These are phyloP conservation scores for Galerina marginata DNA, from an alignment of 768 basidiomycete species.

Conservation along the genomic window DNA sequence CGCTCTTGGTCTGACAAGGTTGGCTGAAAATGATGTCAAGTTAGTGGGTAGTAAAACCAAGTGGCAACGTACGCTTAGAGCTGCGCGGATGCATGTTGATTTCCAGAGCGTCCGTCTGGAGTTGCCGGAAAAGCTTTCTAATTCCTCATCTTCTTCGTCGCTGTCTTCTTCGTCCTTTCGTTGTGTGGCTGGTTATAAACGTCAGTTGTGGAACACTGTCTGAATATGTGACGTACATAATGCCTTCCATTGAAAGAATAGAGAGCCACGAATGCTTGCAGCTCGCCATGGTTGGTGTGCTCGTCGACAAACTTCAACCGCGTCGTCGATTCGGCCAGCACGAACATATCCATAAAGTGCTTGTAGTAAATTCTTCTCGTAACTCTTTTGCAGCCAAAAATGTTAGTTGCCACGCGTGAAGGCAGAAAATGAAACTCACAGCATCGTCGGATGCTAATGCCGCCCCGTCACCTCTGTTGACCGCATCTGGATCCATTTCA, in stretches of 20 bases:
- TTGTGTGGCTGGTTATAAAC: constrained; percentile 33
- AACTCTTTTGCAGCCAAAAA: constrained; percentile 53
- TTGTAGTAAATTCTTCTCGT: constrained; percentile 79
- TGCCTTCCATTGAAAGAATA: constrained; percentile 76
- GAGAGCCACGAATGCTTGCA: constrained; percentile 84
- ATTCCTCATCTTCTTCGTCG: constrained; percentile 49
- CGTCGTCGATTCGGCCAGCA: constrained; percentile 84
- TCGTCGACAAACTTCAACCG: constrained; percentile 78
- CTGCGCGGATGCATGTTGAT: constrained; percentile 77
- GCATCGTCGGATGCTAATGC: constrained; percentile 78
- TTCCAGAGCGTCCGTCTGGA: constrained; percentile 86
- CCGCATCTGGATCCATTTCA: constrained; percentile 84
- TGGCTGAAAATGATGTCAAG: constrained; percentile 38
- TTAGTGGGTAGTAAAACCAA: not conserved
- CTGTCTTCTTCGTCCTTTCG: constrained; percentile 53
- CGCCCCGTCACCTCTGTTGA: constrained; percentile 61
- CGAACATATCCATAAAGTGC: constrained; percentile 83
- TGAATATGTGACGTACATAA: constrained; percentile 54
- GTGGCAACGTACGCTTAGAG: constrained; percentile 64
- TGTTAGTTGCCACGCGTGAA: not conserved
- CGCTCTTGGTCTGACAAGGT: constrained; percentile 75
- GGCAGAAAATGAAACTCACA: constrained; percentile 47
- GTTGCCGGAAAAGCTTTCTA: constrained; percentile 76
- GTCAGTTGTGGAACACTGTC: not conserved
- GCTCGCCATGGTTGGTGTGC: constrained; percentile 93